These are phyloP conservation scores for Exidia glandulosa DNA, from an alignment of 768 basidiomycete genomes.

Conservation along the genomic window DNA sequence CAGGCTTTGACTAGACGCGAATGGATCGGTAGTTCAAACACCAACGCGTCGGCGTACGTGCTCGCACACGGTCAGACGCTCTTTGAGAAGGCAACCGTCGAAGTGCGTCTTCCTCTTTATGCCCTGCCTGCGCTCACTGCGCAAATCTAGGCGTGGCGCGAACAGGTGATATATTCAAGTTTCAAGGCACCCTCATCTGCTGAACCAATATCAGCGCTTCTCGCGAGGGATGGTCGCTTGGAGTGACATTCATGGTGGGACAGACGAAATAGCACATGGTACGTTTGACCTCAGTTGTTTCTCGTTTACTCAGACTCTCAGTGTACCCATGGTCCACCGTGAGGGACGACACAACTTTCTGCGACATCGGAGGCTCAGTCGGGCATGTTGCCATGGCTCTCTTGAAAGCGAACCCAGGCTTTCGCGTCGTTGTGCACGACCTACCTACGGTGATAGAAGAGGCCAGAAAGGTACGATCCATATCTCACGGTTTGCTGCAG, in stretches of 20 bases:
- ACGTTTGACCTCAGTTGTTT: no score
- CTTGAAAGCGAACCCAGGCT: neutral
- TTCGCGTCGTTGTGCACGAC: conserved; percentile 5
- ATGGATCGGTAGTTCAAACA: neutral
- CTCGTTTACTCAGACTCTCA: neutral
- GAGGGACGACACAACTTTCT: neutral
- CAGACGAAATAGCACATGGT: no score
- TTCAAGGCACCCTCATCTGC: no score
- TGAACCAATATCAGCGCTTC: no score
- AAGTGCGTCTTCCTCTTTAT: no score
- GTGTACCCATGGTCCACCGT: conserved; percentile 6
- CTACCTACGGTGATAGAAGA: conserved; percentile 3
- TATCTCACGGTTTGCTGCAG: neutral
- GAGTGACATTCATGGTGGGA: no score
- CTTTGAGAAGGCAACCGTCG: neutral
- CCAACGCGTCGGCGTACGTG: neutral
- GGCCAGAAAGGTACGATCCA: neutral
- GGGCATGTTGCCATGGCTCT: conserved; percentile 5
- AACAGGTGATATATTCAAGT: no score
- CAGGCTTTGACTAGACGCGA: neutral
- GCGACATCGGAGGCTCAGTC: conserved; percentile 7
- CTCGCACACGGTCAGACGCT: neutral
- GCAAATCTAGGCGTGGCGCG: no score
- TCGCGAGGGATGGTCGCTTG: no score
- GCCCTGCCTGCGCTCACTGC: no score